Percentiles rank a stretch among this genome's conserved stretches.
Conservation (phyloP, 306 rosid species). For the Luffa aegyptiaca region DNA sequence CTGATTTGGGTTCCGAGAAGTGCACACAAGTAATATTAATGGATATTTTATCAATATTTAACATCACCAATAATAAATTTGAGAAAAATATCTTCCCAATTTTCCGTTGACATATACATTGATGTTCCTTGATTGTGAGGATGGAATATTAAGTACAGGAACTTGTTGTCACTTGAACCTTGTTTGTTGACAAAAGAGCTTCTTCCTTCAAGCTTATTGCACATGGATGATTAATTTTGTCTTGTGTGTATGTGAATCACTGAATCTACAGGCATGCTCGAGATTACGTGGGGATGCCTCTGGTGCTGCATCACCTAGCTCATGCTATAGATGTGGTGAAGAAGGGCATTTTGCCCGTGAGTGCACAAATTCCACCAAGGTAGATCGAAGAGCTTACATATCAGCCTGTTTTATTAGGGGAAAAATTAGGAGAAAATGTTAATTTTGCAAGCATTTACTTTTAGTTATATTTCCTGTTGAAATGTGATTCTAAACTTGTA, state of each 20-base stretch:
- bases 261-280: constrained; percentile 43
- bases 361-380: constrained; percentile 43
- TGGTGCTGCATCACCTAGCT: constrained; percentile 34
- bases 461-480: neutral
- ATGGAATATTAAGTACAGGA: neutral
- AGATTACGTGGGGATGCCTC: constrained; percentile 37
- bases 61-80: neutral
- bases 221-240: neutral
- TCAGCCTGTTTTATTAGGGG: neutral
- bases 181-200: neutral
- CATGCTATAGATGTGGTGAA: constrained; percentile 73
- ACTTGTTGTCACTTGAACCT: neutral
- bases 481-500: neutral
- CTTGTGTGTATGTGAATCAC: neutral
- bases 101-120: no score
- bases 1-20: no score
- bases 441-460: neutral
- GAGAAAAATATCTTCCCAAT: neutral
- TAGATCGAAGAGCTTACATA: constrained; percentile 8
- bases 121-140: neutral
- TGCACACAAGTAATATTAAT: neutral
- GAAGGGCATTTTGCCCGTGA: constrained; percentile 94
- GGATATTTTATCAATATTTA: neutral
- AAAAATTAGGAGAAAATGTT: neutral
- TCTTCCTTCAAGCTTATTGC: neutral